These are phyloP conservation scores for Acanthamoeba castellanii DNA, from an alignment of 208 protist species.

Conservation along the genomic window DNA sequence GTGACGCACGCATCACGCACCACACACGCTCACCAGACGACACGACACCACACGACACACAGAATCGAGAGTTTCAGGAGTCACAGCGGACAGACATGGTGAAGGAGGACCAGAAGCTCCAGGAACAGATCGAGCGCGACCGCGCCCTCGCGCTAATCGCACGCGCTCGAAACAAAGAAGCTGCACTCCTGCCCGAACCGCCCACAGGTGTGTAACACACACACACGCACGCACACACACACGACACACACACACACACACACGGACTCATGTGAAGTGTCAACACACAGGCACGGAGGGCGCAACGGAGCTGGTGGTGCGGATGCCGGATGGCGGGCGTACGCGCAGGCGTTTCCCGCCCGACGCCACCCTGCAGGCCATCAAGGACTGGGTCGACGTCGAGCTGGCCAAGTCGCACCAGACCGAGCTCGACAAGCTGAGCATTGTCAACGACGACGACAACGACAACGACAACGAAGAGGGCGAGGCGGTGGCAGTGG, in stretches of 20 bases:
- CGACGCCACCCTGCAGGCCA: neutral
- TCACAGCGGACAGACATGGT: neutral
- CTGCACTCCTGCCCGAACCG: neutral
- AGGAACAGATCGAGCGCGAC: neutral
- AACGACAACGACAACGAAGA: neutral
- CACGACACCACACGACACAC: no score
- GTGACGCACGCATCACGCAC: neutral
- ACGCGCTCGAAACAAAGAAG: neutral
- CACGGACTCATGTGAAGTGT: neutral
- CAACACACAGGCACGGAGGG: neutral
- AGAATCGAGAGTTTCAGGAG: conserved; percentile 15
- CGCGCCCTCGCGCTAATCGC: neutral
- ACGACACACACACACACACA: neutral
- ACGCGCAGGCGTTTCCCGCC: neutral
- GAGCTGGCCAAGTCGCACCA: conserved; percentile 31
- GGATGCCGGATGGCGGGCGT: neutral
- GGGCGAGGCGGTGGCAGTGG: neutral
- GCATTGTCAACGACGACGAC: no score
- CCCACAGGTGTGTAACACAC: neutral
- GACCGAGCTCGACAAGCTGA: neutral
- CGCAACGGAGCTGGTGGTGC: conserved; percentile 19
- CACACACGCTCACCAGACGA: no score
- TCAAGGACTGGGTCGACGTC: conserved; percentile 49
- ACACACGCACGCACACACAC: no score
- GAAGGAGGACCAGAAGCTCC: neutral